Percentiles rank a stretch among this genome's conserved stretches.
phyloP scores from a whole-genome alignment of 495 filamentous ascomycete genomes.

The Cairneyella variabilis region DNA sequence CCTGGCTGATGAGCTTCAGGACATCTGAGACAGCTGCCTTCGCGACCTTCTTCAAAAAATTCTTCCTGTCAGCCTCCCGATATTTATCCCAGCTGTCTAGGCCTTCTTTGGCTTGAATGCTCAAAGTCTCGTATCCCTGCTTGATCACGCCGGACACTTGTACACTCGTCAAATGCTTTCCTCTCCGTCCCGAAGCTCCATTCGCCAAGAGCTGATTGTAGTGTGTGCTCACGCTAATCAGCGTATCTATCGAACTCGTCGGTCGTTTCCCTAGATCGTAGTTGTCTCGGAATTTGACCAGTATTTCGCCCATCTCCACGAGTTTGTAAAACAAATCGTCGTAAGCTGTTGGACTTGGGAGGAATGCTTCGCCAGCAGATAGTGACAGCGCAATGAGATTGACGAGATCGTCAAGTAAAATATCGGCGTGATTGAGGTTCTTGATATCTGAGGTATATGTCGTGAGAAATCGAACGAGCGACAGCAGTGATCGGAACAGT shows the following conservation, averaged over 20 bases:
- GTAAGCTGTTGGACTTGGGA: conserved; percentile 84
- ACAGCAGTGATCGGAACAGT: conserved; percentile 84
- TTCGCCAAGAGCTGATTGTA: conserved; percentile 79
- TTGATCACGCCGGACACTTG: conserved; percentile 92
- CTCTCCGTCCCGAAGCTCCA: conserved; percentile 44
- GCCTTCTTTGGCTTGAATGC: conserved; percentile 78
- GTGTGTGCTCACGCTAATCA: conserved; percentile 81
- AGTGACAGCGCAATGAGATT: conserved; percentile 84
- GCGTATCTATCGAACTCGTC: conserved; percentile 70
- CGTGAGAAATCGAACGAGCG: conserved; percentile 85
- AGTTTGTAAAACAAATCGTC: conserved; percentile 99
- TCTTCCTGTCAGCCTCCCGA: conserved; percentile 71
- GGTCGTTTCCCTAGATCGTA: conserved; percentile 54
- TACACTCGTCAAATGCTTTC: conserved; percentile 65
- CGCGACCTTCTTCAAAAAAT: conserved; percentile 80
- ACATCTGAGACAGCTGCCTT: conserved; percentile 70
- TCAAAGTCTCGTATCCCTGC: conserved; percentile 90
- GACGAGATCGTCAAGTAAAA: conserved; percentile 66
- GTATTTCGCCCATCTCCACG: conserved; percentile 82
- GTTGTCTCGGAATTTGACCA: conserved; percentile 76
- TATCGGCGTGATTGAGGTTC: conserved; percentile 51
- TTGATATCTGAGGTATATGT: conserved; percentile 76
- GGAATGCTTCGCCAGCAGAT: conserved; percentile 84
- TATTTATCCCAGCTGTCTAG: conserved; percentile 75
- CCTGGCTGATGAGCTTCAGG: conserved; percentile 34